phyloP scores from a whole-genome alignment of 805 yeast genomes.

The Saturnispora mendoncae region DNA sequence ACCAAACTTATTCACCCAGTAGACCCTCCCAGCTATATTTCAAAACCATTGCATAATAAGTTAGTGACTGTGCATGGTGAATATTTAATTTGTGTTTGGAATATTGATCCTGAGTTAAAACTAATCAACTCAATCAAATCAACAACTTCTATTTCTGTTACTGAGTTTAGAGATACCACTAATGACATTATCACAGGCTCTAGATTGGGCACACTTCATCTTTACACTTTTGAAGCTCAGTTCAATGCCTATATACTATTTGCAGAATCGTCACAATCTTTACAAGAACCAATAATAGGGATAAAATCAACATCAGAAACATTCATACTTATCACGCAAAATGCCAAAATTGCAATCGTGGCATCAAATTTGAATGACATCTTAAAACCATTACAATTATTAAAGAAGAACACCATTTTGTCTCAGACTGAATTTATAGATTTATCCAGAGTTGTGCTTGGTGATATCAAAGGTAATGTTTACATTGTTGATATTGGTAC shows the following conservation, averaged over 20 bases:
- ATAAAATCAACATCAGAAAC: conserved; percentile 22
- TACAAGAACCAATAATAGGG: conserved; percentile 17
- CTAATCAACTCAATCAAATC: conserved; percentile 24
- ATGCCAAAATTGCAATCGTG: conserved; percentile 18
- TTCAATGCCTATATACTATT: background rate
- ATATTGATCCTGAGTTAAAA: conserved; percentile 20
- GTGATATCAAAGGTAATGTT: conserved; percentile 20
- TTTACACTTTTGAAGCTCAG: conserved; percentile 24
- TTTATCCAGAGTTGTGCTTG: conserved; percentile 17
- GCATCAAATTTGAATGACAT: conserved; percentile 20
- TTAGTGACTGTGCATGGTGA: conserved; percentile 10
- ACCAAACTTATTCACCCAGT: conserved; percentile 3
- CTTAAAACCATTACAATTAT: conserved; percentile 10
- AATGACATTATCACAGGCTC: conserved; percentile 41
- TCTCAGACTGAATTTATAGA: conserved; percentile 18
- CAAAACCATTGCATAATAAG: background rate
- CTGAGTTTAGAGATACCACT: conserved; percentile 32
- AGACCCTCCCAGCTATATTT: conserved; percentile 5
- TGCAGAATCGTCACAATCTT: background rate
- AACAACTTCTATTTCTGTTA: conserved; percentile 31
- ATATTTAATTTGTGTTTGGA: conserved; percentile 11
- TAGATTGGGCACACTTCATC: conserved; percentile 39
- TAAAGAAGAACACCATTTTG: background rate
- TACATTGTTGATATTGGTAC: conserved; percentile 5
- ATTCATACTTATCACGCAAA: conserved; percentile 18